Evolutionary conservation across 2,329 filamentous ascomycete species (phyloP).

Genomic region (Aspergillus ustus): DNA sequence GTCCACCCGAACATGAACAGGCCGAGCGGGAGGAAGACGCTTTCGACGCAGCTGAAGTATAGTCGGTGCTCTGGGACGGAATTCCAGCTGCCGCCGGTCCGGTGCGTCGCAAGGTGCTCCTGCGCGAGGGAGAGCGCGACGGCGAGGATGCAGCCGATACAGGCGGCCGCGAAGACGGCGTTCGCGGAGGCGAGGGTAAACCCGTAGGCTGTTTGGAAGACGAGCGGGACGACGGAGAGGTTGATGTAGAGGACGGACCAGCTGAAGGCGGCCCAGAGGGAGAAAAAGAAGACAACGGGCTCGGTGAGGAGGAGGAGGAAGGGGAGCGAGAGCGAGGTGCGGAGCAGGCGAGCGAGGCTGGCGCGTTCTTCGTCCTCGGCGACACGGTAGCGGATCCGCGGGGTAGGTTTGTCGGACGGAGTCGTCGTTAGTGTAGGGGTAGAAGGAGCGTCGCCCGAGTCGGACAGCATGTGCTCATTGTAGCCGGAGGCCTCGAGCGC

Average conservation of each 20-base stretch:
- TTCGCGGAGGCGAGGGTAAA: constrained; percentile 66
- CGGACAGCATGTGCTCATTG: too few relatives aligned
- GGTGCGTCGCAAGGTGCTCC: constrained; percentile 65
- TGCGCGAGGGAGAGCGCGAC: constrained; percentile 73
- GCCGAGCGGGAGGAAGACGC: constrained; percentile 75
- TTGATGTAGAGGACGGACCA: constrained; percentile 90
- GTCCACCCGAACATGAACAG: constrained; percentile 83
- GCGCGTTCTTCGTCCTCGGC: too few relatives aligned
- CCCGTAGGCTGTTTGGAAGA: constrained; percentile 70
- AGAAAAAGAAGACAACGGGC: constrained; percentile 73
- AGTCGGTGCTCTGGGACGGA: constrained; percentile 73
- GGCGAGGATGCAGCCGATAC: constrained; percentile 67
- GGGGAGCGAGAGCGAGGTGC: constrained; percentile 35
- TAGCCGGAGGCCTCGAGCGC: constrained; percentile 60
- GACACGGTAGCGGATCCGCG: too few relatives aligned
- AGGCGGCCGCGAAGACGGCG: constrained; percentile 75
- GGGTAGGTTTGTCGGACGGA: too few relatives aligned
- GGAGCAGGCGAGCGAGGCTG: background rate
- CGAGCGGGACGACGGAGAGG: constrained; percentile 77
- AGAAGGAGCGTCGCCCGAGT: too few relatives aligned
- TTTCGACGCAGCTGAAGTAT: constrained; percentile 81
- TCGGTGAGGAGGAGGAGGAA: constrained; percentile 51
- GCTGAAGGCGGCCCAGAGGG: constrained; percentile 84
- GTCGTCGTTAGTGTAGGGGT: too few relatives aligned
- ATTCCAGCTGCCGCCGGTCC: constrained; percentile 36